These are phyloP conservation scores for Exutisphaerella laricina DNA, from an alignment of 2,329 filamentous ascomycete species.

Conservation along the genomic window DNA sequence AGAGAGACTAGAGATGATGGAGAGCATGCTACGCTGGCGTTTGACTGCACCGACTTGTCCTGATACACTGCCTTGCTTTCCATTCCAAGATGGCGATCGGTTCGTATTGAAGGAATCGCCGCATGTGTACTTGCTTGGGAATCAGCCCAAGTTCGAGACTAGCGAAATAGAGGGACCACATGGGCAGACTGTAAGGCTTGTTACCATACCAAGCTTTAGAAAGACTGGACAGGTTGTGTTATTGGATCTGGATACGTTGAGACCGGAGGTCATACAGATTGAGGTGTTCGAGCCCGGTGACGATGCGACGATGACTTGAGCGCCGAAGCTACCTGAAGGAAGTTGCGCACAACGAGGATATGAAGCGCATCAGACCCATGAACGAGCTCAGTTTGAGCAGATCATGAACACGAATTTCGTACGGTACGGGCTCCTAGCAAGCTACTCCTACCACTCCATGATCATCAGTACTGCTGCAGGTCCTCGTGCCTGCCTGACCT, in stretches of 20 bases:
- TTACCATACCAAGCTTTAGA: conserved; percentile 79
- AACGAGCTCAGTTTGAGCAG: no score
- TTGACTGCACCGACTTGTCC: conserved; percentile 89
- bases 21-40: conserved; percentile 88
- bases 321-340: no score
- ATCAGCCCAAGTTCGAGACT: conserved; percentile 57
- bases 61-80: conserved; percentile 94
- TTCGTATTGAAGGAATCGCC: conserved; percentile 82
- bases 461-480: no score
- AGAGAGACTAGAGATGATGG: conserved; percentile 81
- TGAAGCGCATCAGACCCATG: no score
- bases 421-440: no score
- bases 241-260: conserved; percentile 78
- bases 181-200: conserved; percentile 66
- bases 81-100: conserved; percentile 88
- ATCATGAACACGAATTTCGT: no score
- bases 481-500: no score
- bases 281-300: conserved; percentile 38
- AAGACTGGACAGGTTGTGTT: conserved; percentile 74
- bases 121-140: conserved; percentile 75
- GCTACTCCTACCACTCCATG: no score
- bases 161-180: conserved; percentile 48
- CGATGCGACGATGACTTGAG: no score
- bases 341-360: no score
- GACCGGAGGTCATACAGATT: conserved; percentile 65